Evolutionary conservation across 805 yeast genomes (phyloP), one percentile per base, ranked within the genome.

Genomic region (Yueomyces sinensis): DNA sequence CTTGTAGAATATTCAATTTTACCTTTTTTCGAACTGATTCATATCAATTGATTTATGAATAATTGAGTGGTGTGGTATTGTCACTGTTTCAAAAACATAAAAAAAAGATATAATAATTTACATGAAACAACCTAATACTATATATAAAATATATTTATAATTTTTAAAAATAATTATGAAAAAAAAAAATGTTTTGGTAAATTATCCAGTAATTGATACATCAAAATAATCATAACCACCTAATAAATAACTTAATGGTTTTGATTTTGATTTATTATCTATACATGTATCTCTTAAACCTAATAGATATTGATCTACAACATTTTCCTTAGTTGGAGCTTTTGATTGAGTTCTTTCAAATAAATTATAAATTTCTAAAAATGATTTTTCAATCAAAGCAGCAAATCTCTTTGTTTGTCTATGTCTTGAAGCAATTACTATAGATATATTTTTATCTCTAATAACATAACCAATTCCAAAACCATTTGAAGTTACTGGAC

Each of bases 401-500:
- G 63, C 48, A 45, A 82, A 82, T 48, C 96, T 66, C 42, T 70
- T 66, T 0, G 95, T 83, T 60, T 86, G 96, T 37, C 95, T 68
- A 57, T 80, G 87, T 58, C 83, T 86, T 13, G 95, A 83, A 19
- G 91, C 76, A 4, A 82, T 79, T 33, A 94, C 83, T 9, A 86
- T 70, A 2, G 86, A 72, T 19, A 86, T 72, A 16, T 83, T 74
- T 49, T 83, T 82, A 30, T 66, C 72, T 54, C 87, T 84, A 45
- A 86, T 79, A 44, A 86, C 82, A 54, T 86, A 86, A 4, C 94
- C 95, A 27, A 86, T 70, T n/a, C 95, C 95, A 56, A 79, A 84
- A 3, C 96, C 96, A 49, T 82, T 87, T 32, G 84, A 79, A 13
- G 80, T 67, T 2, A 84, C 87, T 3, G 96, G 95, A 3, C 95